Conservation (phyloP, 768 basidiomycete species). For the Mycena galericulata region DNA sequence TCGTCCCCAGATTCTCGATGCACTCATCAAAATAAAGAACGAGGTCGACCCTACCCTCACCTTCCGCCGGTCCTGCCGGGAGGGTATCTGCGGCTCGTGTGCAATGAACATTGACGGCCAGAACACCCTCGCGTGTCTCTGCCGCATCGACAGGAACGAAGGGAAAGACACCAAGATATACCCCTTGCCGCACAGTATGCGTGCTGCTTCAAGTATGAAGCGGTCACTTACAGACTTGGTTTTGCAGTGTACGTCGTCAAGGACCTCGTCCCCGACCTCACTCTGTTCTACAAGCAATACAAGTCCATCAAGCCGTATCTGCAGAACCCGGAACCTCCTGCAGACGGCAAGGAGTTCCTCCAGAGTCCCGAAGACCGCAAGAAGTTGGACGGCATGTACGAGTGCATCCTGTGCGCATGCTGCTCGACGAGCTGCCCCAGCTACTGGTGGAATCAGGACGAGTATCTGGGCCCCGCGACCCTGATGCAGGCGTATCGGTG, state of each 20-base stretch:
- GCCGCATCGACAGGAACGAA: conserved; percentile 87
- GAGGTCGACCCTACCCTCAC: conserved; percentile 97
- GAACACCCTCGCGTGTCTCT: conserved; percentile 98
- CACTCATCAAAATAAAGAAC: conserved; percentile 99
- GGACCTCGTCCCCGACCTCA: conserved; percentile 94
- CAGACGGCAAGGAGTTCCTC: conserved; percentile 74
- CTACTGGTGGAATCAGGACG: conserved; percentile 99
- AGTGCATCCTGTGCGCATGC: conserved; percentile 97
- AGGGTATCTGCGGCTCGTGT: conserved; percentile 98
- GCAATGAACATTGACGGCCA: conserved; percentile 99
- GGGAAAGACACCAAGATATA: conserved; percentile 90
- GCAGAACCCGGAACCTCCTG: conserved; percentile 93
- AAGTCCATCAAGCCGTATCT: conserved; percentile 98
- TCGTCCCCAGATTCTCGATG: conserved; percentile 78
- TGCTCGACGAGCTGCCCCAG: conserved; percentile 98
- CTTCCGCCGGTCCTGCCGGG: conserved; percentile 92
- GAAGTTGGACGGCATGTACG: conserved; percentile 98
- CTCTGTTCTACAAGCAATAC: conserved; percentile 99
- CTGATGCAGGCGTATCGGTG: conserved; percentile 97
- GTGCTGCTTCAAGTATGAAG: background rate
- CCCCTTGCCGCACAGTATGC: conserved; percentile 95
- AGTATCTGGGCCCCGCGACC: conserved; percentile 97
- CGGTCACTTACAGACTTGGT: background rate
- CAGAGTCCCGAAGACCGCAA: conserved; percentile 92
- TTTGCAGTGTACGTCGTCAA: conserved; percentile 95